These are phyloP conservation scores for Cercospora zeina DNA, from an alignment of 2,329 filamentous ascomycete genomes.

Conservation along the genomic window DNA sequence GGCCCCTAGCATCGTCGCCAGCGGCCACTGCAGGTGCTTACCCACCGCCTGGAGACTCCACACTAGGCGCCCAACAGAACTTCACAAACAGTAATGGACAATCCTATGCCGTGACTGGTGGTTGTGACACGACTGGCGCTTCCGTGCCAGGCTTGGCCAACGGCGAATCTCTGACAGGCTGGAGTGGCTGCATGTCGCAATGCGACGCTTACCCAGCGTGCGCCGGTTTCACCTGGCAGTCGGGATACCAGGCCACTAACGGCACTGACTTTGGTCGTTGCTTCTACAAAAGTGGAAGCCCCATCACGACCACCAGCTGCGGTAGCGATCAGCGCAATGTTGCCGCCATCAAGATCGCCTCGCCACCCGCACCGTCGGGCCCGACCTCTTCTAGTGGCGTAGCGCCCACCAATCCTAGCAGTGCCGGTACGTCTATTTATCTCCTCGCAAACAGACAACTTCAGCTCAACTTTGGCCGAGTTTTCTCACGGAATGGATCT, in stretches of 20 bases:
- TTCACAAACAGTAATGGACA: neutral
- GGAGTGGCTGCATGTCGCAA: neutral
- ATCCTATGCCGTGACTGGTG: neutral
- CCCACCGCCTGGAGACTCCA: neutral
- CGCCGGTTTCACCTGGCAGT: conserved; percentile 2
- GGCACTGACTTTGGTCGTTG: neutral
- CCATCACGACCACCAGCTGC: neutral
- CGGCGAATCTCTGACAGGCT: neutral
- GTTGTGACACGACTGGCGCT: neutral
- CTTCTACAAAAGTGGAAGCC: conserved; percentile 2
- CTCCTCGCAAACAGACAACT: too few relatives aligned
- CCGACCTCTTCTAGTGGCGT: neutral
- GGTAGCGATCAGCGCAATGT: neutral
- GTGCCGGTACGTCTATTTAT: neutral
- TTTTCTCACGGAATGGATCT: too few relatives aligned
- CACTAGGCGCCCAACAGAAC: neutral
- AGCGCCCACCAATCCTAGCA: neutral
- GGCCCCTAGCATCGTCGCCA: too few relatives aligned
- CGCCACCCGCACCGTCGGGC: neutral
- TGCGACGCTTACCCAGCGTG: neutral
- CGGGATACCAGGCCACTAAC: neutral
- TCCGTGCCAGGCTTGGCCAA: neutral
- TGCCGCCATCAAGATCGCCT: neutral
- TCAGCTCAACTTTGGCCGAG: too few relatives aligned
- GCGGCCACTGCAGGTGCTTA: neutral